Percentiles rank a stretch among this genome's conserved stretches.
Conservation (phyloP, 768 basidiomycete genomes). For the Tylopilus felleus region DNA sequence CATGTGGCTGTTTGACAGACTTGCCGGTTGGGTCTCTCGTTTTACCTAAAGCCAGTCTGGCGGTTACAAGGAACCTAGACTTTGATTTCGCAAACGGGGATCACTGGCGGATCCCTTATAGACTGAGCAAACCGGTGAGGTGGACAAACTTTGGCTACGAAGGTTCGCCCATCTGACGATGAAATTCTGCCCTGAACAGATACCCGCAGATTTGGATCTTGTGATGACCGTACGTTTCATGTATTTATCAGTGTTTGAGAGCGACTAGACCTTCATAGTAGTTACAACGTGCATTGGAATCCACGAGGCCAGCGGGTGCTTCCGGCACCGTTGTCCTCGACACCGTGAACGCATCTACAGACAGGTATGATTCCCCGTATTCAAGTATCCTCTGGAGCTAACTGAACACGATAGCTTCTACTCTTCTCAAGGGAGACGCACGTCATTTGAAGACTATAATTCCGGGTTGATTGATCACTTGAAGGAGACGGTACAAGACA, state of each 20-base stretch:
- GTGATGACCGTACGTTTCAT: conserved; percentile 43
- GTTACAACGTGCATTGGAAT: conserved; percentile 46
- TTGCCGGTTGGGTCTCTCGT: conserved; percentile 75
- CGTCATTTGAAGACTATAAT: conserved; percentile 77
- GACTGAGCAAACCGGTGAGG: conserved; percentile 61
- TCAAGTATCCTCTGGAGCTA: conserved; percentile 2
- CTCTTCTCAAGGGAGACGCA: conserved; percentile 81
- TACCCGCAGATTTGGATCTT: conserved; percentile 55
- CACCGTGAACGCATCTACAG: conserved; percentile 73
- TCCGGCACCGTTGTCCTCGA: conserved; percentile 37
- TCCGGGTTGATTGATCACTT: conserved; percentile 56
- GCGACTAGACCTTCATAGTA: conserved; percentile 24
- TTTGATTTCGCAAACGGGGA: conserved; percentile 60
- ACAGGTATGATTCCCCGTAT: conserved; percentile 48
- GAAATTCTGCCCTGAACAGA: conserved; percentile 36
- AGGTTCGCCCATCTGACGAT: conserved; percentile 1
- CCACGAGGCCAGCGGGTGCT: conserved; percentile 41
- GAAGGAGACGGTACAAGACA: conserved; percentile 44
- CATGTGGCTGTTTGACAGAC: conserved; percentile 69
- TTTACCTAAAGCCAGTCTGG: conserved; percentile 64
- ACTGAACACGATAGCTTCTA: conserved; percentile 56
- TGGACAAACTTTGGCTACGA: not conserved
- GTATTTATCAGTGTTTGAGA: not conserved
- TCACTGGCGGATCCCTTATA: conserved; percentile 47
- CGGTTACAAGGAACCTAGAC: conserved; percentile 71